Evolutionary conservation across 306 rosid species (phyloP).

Genomic region (Sicyos edulis): DNA sequence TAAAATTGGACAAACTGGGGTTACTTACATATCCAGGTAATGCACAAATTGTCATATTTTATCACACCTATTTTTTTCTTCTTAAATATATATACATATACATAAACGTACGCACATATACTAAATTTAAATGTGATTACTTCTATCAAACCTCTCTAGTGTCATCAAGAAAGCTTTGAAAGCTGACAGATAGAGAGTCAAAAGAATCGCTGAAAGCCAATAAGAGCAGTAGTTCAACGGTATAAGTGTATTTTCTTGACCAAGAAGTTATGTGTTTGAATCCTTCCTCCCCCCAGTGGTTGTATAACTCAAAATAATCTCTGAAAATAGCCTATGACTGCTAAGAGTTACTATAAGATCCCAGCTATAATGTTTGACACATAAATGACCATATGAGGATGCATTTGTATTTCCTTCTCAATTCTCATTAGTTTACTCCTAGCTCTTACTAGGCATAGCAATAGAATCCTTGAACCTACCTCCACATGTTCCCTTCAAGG

Average conservation of each 20-base stretch:
- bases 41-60: not conserved
- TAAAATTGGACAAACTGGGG: constrained; percentile 81
- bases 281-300: too few relatives aligned
- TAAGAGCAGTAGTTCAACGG: too few relatives aligned
- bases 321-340: not conserved
- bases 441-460: not conserved
- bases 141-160: constrained; percentile 2
- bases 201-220: not conserved
- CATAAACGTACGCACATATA: not conserved
- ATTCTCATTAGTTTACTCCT: not conserved
- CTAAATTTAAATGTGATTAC: not conserved
- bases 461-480: not conserved
- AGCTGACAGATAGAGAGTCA: not conserved
- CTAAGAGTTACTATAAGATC: not conserved
- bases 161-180: not conserved
- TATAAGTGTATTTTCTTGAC: too few relatives aligned
- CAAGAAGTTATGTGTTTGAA: too few relatives aligned
- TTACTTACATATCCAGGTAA: constrained; percentile 88
- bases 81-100: not conserved
- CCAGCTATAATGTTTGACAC: not conserved
- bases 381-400: not conserved
- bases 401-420: not conserved
- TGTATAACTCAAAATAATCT: not conserved
- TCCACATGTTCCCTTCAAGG: not conserved
- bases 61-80: not conserved